Evolutionary conservation across 164 flowering plant genomes (phyloP), one percentile per base, ranked within the genome.

Genomic region (Umbellularia californica): DNA sequence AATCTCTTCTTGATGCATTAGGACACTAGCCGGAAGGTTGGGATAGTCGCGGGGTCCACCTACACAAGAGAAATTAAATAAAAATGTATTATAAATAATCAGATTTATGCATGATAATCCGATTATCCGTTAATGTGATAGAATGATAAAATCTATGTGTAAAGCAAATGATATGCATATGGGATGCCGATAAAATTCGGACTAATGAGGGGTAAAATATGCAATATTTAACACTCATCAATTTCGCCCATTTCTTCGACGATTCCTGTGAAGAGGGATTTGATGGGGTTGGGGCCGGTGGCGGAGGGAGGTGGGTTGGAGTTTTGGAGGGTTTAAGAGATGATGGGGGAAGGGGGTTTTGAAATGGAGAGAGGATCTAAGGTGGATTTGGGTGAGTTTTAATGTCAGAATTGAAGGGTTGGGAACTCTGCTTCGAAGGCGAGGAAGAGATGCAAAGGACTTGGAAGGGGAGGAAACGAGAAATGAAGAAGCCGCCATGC

Each of bases 231-330:
- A n/a, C n/a, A n/a, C n/a, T n/a, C n/a, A n/a, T n/a, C n/a, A n/a
- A n/a, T n/a, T n/a, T 86, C 77, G n/a, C 99, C 99, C 84, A 90
- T 78, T 77, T 95, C 98, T 82, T 95, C 97, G 23, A 95, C 97
- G 55, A 91, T 91, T 6, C 98, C 97, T 0, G 97, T 95, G 86
- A 95, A 93, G 3, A 95, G 85, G 77, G 82, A 88, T 65, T 70
- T 77, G 69, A 84, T 72, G 24, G 80, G 65, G 70, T 15, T 74
- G 15, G 66, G 17, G 72, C 19, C 11, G 0, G 35, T 30, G 35
- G 35, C 6, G 75, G 60, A 27, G 83, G 22, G 80, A 25, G 58
- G 65, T 74, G 28, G 33, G 6, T 64, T 71, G 74, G 25, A 79
- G 47, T 17, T 64, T 72, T 5, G 23, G 64, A 51, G 69, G 50